Conservation (phyloP, 768 basidiomycete genomes). For the Dendrothele bispora region DNA sequence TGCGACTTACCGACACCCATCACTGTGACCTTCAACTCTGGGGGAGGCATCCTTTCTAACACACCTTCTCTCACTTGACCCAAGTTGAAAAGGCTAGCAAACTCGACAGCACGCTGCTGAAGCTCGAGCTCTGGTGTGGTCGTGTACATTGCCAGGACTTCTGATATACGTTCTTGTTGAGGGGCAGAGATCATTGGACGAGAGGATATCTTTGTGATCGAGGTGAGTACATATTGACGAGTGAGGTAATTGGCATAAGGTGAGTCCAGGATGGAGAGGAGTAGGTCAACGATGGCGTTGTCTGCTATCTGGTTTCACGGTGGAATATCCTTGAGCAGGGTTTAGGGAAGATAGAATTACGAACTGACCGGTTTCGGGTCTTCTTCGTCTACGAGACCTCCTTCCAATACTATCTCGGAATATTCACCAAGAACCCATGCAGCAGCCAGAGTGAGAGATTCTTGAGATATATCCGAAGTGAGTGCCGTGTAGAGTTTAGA, state of each 20-base stretch:
- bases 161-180: slow-evolving; percentile 79
- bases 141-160: slow-evolving; percentile 77
- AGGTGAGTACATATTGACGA: slow-evolving; percentile 89
- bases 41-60: slow-evolving; percentile 97
- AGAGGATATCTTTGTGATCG: slow-evolving; percentile 87
- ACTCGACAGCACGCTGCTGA: slow-evolving; percentile 96
- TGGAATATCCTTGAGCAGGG: no score
- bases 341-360: not conserved
- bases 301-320: slow-evolving; percentile 61
- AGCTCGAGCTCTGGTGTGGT: slow-evolving; percentile 91
- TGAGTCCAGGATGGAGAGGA: slow-evolving; percentile 85
- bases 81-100: slow-evolving; percentile 78
- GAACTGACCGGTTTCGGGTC: slow-evolving; percentile 61
- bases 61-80: slow-evolving; percentile 82
- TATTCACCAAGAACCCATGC: slow-evolving; percentile 98
- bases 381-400: slow-evolving; percentile 77
- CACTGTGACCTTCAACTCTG: slow-evolving; percentile 95
- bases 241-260: slow-evolving; percentile 91
- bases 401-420: slow-evolving; percentile 84
- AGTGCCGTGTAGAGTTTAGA: slow-evolving; percentile 89
- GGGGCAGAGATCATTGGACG: slow-evolving; percentile 62
- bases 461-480: slow-evolving; percentile 91
- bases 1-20: slow-evolving; percentile 78
- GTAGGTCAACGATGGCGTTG: slow-evolving; percentile 80
- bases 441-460: slow-evolving; percentile 88